Evolutionary conservation across 768 basidiomycete species (phyloP).

Genomic region (Russula brevipes): DNA sequence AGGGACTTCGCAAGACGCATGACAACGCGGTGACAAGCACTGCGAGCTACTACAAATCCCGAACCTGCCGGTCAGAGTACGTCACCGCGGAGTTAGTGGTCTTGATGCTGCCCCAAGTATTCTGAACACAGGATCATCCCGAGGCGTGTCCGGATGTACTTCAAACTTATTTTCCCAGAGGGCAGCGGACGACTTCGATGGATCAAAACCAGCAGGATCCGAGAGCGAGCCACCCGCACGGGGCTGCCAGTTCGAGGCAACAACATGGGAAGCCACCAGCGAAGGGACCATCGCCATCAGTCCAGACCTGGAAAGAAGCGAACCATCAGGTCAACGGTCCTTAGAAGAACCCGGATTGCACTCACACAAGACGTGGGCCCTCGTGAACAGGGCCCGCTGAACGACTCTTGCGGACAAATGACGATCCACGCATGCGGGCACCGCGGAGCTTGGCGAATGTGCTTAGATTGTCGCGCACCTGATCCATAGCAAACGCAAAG

Average conservation of each 20-base stretch:
- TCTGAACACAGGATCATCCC: conserved; percentile 50
- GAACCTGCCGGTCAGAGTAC: background rate
- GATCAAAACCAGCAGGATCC: conserved; percentile 71
- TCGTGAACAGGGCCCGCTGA: conserved; percentile 48
- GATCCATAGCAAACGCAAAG: conserved; percentile 76
- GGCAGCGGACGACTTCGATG: conserved; percentile 75
- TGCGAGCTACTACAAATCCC: background rate
- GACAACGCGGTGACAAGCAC: background rate
- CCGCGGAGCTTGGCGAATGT: conserved; percentile 83
- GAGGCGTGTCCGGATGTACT: conserved; percentile 79
- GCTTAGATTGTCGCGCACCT: conserved; percentile 80
- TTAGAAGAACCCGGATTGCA: conserved; percentile 29
- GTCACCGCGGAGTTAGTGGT: conserved; percentile 13
- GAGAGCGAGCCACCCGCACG: conserved; percentile 50
- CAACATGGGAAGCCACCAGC: conserved; percentile 67
- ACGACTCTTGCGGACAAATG: conserved; percentile 81
- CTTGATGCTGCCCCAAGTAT: conserved; percentile 8
- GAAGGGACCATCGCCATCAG: conserved; percentile 75
- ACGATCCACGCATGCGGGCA: conserved; percentile 80
- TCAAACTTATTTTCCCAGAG: conserved; percentile 83
- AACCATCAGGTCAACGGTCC: conserved; percentile 25
- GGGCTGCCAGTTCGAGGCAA: conserved; percentile 53
- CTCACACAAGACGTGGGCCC: conserved; percentile 42
- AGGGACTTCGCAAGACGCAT: background rate
- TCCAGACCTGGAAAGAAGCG: conserved; percentile 49